Evolutionary conservation across 1,284 basidiomycete genomes (phyloP), one percentile per base, ranked within the genome.

Genomic region (Marasmius tenuissimus): DNA sequence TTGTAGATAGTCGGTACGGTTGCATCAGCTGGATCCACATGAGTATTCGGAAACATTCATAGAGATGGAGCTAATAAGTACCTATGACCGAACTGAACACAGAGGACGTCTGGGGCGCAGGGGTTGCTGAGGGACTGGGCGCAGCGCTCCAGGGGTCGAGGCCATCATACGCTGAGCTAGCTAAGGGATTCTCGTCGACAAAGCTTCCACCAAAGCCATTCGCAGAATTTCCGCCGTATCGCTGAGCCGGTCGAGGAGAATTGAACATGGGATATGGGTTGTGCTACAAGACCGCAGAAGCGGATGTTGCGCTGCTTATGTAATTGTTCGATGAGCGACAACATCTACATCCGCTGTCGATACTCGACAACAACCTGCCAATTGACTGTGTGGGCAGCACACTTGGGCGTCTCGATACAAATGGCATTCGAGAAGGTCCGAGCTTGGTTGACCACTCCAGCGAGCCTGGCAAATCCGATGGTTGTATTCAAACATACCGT

Each of bases 91-190:
- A 84, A 67, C 81, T 84, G 71, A 91, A 87, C 34, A 84, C 76
- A 47, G 86, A 81, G 40, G 82, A 69, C 39, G 76, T 71, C 39
- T 78, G 73, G 59, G 80, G 78, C 58, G 74, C 69, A 34, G 87
- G 81, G 18, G 90, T 88, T 22, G 87, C 85, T 34, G 88, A 85
- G 20, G 93, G 93, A 62, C 87, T 89, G 2, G 93, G 93, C 8
- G 85, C 82, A 61, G 90, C 81, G 69, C 89, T 92, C 94, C 94
- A 96, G 18, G 94, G 94, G 76, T 96, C 94, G 47, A 93, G 82
- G 33, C 88, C 89, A 66, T 88, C 92, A 71, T 92, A 93, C 11
- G 86, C 85, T 4, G 92, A 93, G 67, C 76, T 81, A 6, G 88
- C 83, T 20, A 94, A 81, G 1, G 92, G 92, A 69, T 93, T 85